Conservation (phyloP, 192 early-diverging fungal genomes). For the Backusella macrospora region DNA sequence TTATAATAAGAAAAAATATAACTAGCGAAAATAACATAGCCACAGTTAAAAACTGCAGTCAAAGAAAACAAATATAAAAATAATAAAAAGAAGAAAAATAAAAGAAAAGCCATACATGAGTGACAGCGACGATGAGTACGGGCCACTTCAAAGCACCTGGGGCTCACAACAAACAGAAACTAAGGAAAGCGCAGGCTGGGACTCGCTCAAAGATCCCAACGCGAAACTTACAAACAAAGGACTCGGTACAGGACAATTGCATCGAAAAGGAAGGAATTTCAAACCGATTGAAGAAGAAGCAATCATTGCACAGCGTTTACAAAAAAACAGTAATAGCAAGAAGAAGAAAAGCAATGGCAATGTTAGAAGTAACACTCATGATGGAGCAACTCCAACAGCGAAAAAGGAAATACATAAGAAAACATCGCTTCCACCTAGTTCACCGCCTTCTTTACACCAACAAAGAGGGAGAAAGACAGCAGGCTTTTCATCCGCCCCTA, state of each 20-base stretch:
- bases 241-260: conserved; percentile 35
- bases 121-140: conserved; percentile 18
- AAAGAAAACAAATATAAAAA: neutral
- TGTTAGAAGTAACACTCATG: neutral
- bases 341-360: neutral
- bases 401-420: neutral
- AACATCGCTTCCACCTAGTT: neutral
- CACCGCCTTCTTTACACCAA: neutral
- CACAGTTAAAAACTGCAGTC: too few relatives aligned
- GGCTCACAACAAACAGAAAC: conserved; percentile 5
- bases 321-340: neutral
- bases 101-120: neutral
- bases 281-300: conserved; percentile 37
- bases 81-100: neutral
- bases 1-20: too few relatives aligned
- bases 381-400: neutral
- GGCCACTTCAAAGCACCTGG: conserved; percentile 12
- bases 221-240: conserved; percentile 18
- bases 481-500: neutral
- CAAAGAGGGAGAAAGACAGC: neutral
- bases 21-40: too few relatives aligned
- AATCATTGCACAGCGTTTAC: conserved; percentile 36
- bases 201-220: conserved; percentile 33
- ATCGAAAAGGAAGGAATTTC: conserved; percentile 40
- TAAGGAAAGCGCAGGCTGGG: conserved; percentile 20